Conservation (phyloP, 139 green algal species). For the Astrephomene gubernaculifera region DNA sequence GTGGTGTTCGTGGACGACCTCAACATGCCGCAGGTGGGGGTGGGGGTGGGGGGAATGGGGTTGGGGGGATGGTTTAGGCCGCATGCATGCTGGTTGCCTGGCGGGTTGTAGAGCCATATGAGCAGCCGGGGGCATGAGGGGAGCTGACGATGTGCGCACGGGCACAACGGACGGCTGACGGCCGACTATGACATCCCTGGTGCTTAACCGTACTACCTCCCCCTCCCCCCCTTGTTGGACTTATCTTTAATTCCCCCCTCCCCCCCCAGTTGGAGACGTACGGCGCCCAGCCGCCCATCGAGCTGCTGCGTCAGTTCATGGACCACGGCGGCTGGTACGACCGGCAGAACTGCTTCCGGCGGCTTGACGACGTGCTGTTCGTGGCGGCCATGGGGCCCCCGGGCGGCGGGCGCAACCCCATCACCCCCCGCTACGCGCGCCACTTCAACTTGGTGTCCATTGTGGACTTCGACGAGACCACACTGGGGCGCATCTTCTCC, state of each 20-base stretch:
- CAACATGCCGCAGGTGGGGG: conserved; percentile 81
- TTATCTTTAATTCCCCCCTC: too few relatives aligned
- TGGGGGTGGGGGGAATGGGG: too few relatives aligned
- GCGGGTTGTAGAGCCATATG: too few relatives aligned
- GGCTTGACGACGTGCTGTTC: conserved; percentile 78
- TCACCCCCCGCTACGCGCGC: conserved; percentile 64
- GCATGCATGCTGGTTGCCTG: too few relatives aligned
- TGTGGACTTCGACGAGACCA: conserved; percentile 65
- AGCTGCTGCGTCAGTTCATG: conserved; percentile 84
- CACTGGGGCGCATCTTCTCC: conserved; percentile 73
- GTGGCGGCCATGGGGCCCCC: conserved; percentile 82
- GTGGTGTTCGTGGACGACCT: conserved; percentile 86
- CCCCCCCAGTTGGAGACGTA: conserved; percentile 65
- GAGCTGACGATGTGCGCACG: too few relatives aligned
- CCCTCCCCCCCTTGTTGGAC: too few relatives aligned
- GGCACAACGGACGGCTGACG: too few relatives aligned
- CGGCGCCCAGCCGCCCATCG: conserved; percentile 66
- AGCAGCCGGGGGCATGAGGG: too few relatives aligned
- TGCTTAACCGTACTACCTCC: too few relatives aligned
- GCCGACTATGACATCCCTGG: too few relatives aligned
- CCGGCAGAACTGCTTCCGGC: conserved; percentile 63
- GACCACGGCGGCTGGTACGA: conserved; percentile 81
- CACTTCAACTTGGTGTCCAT: conserved; percentile 79
- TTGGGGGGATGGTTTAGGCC: too few relatives aligned
- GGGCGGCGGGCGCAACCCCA: conserved; percentile 68